Percentiles rank a stretch among this genome's conserved stretches.
Conservation (phyloP, 345 rosid genomes). For the Gynandropsis gynandra region DNA sequence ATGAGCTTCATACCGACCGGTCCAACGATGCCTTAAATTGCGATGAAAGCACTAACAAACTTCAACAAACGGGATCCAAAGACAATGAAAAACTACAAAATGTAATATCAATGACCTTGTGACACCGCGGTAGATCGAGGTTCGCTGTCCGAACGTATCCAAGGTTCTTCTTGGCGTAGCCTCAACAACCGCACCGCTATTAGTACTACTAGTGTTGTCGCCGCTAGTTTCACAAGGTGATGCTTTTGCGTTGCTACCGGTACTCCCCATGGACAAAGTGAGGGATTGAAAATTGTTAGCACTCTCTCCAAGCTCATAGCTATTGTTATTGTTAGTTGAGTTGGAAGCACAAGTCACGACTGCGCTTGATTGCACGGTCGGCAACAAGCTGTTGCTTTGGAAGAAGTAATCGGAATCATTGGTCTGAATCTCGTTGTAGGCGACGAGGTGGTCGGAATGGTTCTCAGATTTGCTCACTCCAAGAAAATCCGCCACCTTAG, state of each 20-base stretch:
- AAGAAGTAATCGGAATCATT: conserved; percentile 58
- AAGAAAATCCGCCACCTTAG: conserved; percentile 93
- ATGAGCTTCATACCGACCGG: conserved; percentile 99
- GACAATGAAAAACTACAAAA: neutral
- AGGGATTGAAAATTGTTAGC: conserved; percentile 67
- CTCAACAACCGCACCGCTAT: conserved; percentile 42
- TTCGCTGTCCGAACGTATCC: conserved; percentile 95
- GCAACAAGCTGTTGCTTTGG: conserved; percentile 44
- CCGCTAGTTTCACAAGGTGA: conserved; percentile 57
- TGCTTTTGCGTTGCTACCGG: conserved; percentile 31
- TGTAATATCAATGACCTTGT: conserved; percentile 47
- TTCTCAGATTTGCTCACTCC: conserved; percentile 82
- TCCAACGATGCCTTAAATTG: conserved; percentile 84
- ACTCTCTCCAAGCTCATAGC: conserved; percentile 63
- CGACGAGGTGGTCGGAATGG: conserved; percentile 42
- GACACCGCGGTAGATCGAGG: conserved; percentile 96
- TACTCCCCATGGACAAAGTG: conserved; percentile 91
- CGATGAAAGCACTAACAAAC: neutral
- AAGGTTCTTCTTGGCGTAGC: conserved; percentile 74
- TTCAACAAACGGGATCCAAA: neutral
- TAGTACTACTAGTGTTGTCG: conserved; percentile 50
- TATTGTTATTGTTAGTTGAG: conserved; percentile 21
- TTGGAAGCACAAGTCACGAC: conserved; percentile 30
- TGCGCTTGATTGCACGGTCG: conserved; percentile 33
- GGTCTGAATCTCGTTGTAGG: conserved; percentile 51